Conservation (phyloP, 116 monocot genomes). For the Posidonia oceanica region DNA sequence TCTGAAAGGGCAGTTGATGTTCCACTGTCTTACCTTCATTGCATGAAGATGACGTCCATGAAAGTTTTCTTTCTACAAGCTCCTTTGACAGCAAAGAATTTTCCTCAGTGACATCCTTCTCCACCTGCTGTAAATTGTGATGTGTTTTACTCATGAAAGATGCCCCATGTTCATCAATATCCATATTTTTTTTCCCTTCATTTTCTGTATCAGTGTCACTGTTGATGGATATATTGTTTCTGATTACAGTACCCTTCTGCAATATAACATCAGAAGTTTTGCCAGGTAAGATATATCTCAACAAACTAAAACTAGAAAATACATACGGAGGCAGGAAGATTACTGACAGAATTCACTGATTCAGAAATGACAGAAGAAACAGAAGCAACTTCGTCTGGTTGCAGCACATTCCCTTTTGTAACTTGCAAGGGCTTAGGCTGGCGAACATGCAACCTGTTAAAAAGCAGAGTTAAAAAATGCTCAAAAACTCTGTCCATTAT, state of each 20-base stretch:
- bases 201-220: background rate
- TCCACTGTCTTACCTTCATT: background rate
- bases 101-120: background rate
- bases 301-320: background rate
- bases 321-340: background rate
- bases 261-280: background rate
- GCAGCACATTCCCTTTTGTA: slow-evolving; percentile 10
- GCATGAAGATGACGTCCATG: too few species aligned
- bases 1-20: background rate
- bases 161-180: slow-evolving; percentile 1
- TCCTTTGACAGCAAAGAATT: background rate
- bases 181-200: slow-evolving; percentile 5
- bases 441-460: slow-evolving; percentile 31
- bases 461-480: background rate
- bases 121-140: background rate
- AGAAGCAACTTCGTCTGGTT: slow-evolving; percentile 4
- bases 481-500: background rate
- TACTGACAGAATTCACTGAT: background rate
- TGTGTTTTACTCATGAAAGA: background rate
- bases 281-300: background rate
- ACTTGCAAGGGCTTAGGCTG: slow-evolving; percentile 34
- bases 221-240: slow-evolving; percentile 3
- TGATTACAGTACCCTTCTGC: slow-evolving; percentile 17
- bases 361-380: background rate
- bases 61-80: background rate